Evolutionary conservation across 805 yeast genomes (phyloP).

Genomic region (Middelhovenomyces tepae): DNA sequence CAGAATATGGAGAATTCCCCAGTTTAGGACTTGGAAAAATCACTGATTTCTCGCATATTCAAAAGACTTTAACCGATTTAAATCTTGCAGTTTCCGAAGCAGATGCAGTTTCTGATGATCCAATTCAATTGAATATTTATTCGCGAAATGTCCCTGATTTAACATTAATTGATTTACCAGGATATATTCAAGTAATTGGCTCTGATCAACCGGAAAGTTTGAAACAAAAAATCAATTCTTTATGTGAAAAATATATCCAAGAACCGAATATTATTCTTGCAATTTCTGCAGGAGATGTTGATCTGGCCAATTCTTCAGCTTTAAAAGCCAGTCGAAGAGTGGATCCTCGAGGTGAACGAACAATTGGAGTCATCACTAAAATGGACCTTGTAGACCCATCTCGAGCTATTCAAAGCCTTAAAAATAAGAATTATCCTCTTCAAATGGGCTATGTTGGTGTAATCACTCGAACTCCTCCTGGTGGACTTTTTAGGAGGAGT

Average conservation of each 20-base stretch:
- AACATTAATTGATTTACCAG: constrained; percentile 91
- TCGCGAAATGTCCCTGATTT: constrained; percentile 90
- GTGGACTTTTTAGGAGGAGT: constrained; percentile 43
- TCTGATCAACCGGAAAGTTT: constrained; percentile 88
- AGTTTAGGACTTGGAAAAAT: constrained; percentile 72
- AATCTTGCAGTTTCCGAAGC: constrained; percentile 85
- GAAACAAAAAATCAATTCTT: constrained; percentile 64
- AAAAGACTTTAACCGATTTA: constrained; percentile 73
- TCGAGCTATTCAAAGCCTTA: constrained; percentile 56
- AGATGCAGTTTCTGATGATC: constrained; percentile 86
- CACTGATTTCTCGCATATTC: constrained; percentile 84
- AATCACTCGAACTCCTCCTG: constrained; percentile 66
- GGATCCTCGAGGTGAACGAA: constrained; percentile 92
- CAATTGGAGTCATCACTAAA: constrained; percentile 93
- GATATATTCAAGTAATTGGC: constrained; percentile 94
- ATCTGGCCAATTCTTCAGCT: constrained; percentile 92
- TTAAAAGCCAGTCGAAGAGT: constrained; percentile 79
- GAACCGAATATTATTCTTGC: constrained; percentile 93
- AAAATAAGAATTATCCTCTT: constrained; percentile 78
- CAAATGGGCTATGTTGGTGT: constrained; percentile 98
- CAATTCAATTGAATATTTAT: constrained; percentile 82
- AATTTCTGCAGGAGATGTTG: constrained; percentile 96
- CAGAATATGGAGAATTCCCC: constrained; percentile 90
- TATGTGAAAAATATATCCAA: constrained; percentile 80
- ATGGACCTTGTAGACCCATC: constrained; percentile 80